phyloP scores from a whole-genome alignment of 2,329 filamentous ascomycete species.

The Tolypocladium pustulatum region DNA sequence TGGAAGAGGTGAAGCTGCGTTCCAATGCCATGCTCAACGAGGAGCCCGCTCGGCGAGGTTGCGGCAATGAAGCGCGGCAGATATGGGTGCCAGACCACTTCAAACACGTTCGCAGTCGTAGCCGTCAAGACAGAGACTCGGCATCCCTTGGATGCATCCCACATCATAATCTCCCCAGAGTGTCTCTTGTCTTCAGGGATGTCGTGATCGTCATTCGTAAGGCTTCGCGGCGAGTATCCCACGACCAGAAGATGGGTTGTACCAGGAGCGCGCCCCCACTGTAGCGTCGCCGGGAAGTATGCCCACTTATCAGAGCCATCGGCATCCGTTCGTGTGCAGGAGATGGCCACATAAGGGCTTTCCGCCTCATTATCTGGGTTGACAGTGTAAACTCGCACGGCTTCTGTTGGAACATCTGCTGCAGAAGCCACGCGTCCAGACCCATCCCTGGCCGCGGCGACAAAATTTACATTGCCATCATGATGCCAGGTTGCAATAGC shows the following conservation, averaged over 20 bases:
- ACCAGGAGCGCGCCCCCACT: slow-evolving; percentile 40
- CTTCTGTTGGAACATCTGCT: slow-evolving; percentile 40
- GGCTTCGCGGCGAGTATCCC: slow-evolving; percentile 51
- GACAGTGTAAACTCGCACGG: slow-evolving; percentile 47
- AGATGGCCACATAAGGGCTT: slow-evolving; percentile 27
- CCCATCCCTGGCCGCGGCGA: slow-evolving; percentile 38
- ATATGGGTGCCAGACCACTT: slow-evolving; percentile 52
- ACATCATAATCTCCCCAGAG: slow-evolving; percentile 50
- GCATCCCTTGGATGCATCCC: slow-evolving; percentile 36
- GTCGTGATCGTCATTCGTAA: slow-evolving; percentile 39
- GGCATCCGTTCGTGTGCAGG: slow-evolving; percentile 27
- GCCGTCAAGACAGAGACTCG: slow-evolving; percentile 38
- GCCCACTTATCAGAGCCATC: slow-evolving; percentile 40
- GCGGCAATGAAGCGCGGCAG: slow-evolving; percentile 44
- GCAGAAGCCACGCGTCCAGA: slow-evolving; percentile 46
- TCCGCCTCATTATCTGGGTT: slow-evolving; percentile 21
- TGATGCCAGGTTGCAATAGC: slow-evolving; percentile 41
- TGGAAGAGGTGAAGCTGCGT: slow-evolving; percentile 50
- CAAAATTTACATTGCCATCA: slow-evolving; percentile 51
- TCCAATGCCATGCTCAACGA: slow-evolving; percentile 30
- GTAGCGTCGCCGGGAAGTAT: slow-evolving; percentile 52
- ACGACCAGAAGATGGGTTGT: slow-evolving; percentile 45
- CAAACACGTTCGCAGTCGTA: slow-evolving; percentile 51
- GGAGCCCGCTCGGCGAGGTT: slow-evolving; percentile 40
- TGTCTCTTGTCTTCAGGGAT: slow-evolving; percentile 49